Base-by-base conservation (phyloP, 306 rosid genomes). In the Malus sieversii region DNA sequence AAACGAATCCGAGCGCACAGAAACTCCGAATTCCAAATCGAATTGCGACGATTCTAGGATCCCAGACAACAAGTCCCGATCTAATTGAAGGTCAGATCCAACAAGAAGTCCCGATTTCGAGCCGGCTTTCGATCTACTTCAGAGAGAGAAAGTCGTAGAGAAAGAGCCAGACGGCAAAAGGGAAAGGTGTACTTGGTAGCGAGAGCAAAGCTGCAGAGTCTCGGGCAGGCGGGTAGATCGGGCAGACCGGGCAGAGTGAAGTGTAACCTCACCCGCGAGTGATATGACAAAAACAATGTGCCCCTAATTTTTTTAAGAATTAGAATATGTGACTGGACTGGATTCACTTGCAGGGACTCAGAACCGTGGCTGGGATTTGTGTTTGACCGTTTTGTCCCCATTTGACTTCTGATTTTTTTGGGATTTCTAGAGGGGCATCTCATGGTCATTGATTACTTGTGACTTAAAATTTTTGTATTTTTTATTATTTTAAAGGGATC, bases 191-290 rank as follows among this genome's bases (percentile, higher is more conserved):
- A 85, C 86, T 84, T 79, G 68, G 77, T 51, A n/a, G 78, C 71
- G 74, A 48, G 53, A 42, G 70, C 33, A 19, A 48, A 35, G 74
- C 63, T 2, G 74, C 60, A 57, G 74, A 72, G 75, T 38, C 68
- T 38, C 71, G 85, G 85, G 83, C 75, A 82, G 84, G 29, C 32
- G 86, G 73, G 86, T 83, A 85, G 85, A 33, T 25, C 58, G 90
- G 93, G 87, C 85, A 80, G 84, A 4, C 12, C 83, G 80, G 86
- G 70, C 77, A 77, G 32, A 68, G 80, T 51, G 79, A 84, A 88
- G 78, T 83, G 81, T 87, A 86, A 65, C 53, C 57, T 78, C 70
- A 79, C 89, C 38, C 63, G 80, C 52, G 9, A 77, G 78, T 79
- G 75, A 76, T 46, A 3, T 55, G 75, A 53, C 33, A 32, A 13